Base-by-base conservation (phyloP, 176 grass and related monocot genomes). In the Ananas comosus region DNA sequence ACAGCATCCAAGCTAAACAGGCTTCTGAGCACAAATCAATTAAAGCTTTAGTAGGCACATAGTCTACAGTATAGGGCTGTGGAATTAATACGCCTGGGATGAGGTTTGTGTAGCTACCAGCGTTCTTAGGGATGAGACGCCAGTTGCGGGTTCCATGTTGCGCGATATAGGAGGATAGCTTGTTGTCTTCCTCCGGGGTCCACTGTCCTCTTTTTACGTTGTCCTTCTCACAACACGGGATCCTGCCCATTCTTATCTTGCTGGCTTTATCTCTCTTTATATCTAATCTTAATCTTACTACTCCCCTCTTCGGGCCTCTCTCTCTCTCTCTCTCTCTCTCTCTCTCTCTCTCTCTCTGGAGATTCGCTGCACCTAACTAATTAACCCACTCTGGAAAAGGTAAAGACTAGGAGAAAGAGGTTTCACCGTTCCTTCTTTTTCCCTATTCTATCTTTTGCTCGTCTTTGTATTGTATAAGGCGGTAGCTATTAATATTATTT, bases 131-230 rank as follows among this genome's bases (percentile, higher is more conserved):
- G 63, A 99, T 99, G 80, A 93, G 82, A 24, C 94, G 89, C 94
- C 94, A 99, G 70, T 99, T 99, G 19, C 86, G 84, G 0, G 94
- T 92, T 59, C 89, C 94, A 48, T 97, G 68, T 76, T 92, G 89
- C 0, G 86, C 79, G 70, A 97, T 90, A 77, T 97, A 93, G 71
- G 86, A 87, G 76, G 91, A 78, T 51, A 93, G 89, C 78, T 97
- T 97, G 81, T 89, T 96, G 82, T 97, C 94, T 79, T 97, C 94
- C 82, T 97, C 94, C 23, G 86, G 86, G 53, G 94, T 99, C 89
- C 94, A 99, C 81, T 99, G 94, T 25, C 94, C 94, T 51, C 89
- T 83, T 79, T 93, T 99, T 19, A 99, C 94, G 83, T 70, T 90
- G 70, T 99, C 94, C 82, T 92, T 90, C 86, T 99, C 94, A 52